phyloP scores from a whole-genome alignment of 2,329 filamentous ascomycete genomes.

The Tolypocladium ovalisporum region DNA sequence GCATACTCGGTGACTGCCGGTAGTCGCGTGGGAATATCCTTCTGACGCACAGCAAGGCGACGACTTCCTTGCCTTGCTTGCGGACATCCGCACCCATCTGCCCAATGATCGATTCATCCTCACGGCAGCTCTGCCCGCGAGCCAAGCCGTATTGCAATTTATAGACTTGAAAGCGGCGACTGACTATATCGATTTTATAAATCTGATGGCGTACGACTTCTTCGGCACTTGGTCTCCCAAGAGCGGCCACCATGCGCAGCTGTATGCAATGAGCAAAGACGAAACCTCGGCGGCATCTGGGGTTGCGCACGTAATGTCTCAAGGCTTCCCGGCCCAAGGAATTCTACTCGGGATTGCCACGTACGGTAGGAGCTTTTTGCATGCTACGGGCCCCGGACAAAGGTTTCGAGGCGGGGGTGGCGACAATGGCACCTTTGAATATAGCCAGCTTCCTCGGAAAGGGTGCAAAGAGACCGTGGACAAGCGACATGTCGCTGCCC shows the following conservation, averaged over 20 bases:
- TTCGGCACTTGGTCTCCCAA: constrained; percentile 57
- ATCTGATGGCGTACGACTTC: constrained; percentile 75
- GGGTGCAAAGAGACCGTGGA: constrained; percentile 58
- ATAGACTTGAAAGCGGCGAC: constrained; percentile 56
- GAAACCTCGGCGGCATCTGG: constrained; percentile 56
- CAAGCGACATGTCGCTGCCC: constrained; percentile 55
- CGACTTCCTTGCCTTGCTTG: constrained; percentile 60
- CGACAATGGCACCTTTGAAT: constrained; percentile 64
- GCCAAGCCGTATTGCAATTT: constrained; percentile 52
- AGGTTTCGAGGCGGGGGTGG: constrained; percentile 43
- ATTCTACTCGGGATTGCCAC: constrained; percentile 66
- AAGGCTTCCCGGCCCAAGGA: constrained; percentile 58
- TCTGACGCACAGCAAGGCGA: constrained; percentile 52
- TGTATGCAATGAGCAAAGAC: constrained; percentile 51
- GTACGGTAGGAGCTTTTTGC: constrained; percentile 65
- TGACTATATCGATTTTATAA: constrained; percentile 61
- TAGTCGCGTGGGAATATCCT: constrained; percentile 77
- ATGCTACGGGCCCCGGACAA: constrained; percentile 54
- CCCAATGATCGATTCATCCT: constrained; percentile 58
- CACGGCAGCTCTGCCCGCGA: constrained; percentile 62
- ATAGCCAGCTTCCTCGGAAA: constrained; percentile 53
- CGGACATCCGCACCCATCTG: constrained; percentile 54
- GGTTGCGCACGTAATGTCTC: constrained; percentile 52
- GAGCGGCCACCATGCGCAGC: constrained; percentile 66
- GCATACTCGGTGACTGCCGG: neutral